Conservation (phyloP, 257 asterid genomes). For the Verbena officinalis region DNA sequence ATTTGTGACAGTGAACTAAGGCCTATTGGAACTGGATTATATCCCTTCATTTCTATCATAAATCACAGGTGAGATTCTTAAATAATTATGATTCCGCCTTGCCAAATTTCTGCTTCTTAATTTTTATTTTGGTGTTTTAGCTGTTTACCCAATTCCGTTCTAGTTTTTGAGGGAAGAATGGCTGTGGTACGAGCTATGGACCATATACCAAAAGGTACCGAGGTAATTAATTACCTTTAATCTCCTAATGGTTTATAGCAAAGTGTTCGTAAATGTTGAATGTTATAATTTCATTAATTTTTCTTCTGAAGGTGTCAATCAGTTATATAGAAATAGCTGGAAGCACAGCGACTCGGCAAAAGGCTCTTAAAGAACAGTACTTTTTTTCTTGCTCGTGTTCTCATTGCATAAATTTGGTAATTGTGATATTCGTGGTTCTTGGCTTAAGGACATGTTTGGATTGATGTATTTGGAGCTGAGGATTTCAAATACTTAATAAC, state of each 20-base stretch:
- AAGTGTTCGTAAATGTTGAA: not conserved
- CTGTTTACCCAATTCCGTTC: constrained; percentile 85
- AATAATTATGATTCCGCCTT: constrained; percentile 18
- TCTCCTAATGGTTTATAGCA: constrained; percentile 7
- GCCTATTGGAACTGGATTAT: constrained; percentile 92
- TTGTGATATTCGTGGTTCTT: constrained; percentile 14
- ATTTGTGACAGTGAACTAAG: constrained; percentile 89
- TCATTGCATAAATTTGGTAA: constrained; percentile 79
- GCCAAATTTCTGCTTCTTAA: constrained; percentile 36
- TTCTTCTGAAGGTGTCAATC: constrained; percentile 60
- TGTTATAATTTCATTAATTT: not conserved
- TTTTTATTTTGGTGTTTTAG: constrained; percentile 44
- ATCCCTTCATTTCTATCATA: constrained; percentile 81
- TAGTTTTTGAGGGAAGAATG: constrained; percentile 74
- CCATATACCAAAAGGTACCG: constrained; percentile 75
- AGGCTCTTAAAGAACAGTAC: constrained; percentile 90
- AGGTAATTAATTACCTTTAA: constrained; percentile 56
- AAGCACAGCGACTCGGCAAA: constrained; percentile 86
- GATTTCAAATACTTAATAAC: too few species aligned
- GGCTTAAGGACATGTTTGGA: not conserved
- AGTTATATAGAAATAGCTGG: constrained; percentile 96
- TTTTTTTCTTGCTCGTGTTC: constrained; percentile 81
- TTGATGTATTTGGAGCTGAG: too few species aligned
- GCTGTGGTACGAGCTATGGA: constrained; percentile 84
- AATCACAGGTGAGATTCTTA: constrained; percentile 77